Evolutionary conservation across 805 yeast species (phyloP), one percentile per base, ranked within the genome.

Genomic region (Zygotorulaspora chibaensis): DNA sequence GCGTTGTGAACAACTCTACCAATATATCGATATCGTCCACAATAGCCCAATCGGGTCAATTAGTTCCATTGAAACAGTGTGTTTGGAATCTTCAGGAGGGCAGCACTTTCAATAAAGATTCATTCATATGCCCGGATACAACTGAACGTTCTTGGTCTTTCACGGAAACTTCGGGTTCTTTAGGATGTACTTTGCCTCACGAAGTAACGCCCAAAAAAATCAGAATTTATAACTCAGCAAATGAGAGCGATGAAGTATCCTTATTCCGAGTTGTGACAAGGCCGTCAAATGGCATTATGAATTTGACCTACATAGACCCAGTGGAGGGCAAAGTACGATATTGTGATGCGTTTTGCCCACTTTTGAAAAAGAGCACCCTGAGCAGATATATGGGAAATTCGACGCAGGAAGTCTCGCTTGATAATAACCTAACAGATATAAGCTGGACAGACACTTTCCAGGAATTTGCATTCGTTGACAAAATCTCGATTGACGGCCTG

Each of bases 311-410:
- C 58, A 69, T 85, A 17, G 91, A 91, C 59, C 95, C 96, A 2
- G 49, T 60, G 0, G 75, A 87, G 2, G 80, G 83, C 40, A 66
- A 71, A n/a, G 41, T 75, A 2, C 61, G 67, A 12, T 68, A 69
- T 59, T 93, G 99, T 71, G 96, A 89, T 63, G 95, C 96, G 0
- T 83, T 79, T 76, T 93, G 99, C 65, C 95, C 96, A 0, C 69
- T 91, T 20, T 66, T 75, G 1, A 71, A 72, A 25, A 61, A 63
- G 10, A 46, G 71, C 0, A 58, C 62, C 2, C 61, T 83, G 38
- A 35, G 57, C 28, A 11, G 45, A 11, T 56, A 67, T 11, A 26
- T 47, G 35, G 45, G 40, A 35, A 38, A 46, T 30, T 44, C 47
- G n/a, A 43, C 50, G 12, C 41, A 43, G 12, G 40, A 46, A 10